Evolutionary conservation across 495 filamentous ascomycete genomes (phyloP).

Genomic region (Penicillium cinerascens): DNA sequence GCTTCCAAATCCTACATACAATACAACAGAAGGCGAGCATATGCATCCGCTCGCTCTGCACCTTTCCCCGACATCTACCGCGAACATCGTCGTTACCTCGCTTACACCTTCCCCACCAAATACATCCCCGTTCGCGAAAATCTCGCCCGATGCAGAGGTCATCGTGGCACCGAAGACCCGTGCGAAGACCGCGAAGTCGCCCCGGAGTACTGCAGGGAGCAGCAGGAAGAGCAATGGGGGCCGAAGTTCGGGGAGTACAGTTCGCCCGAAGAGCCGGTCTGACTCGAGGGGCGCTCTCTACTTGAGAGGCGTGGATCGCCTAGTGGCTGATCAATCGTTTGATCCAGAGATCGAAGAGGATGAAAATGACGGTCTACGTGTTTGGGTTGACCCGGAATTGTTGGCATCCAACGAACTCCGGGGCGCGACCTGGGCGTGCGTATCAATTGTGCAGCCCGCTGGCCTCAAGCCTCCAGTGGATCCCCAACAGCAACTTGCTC

Average conservation of each 20-base stretch:
- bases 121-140: constrained; percentile 79
- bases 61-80: constrained; percentile 91
- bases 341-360: constrained; percentile 53
- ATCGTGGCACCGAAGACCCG: constrained; percentile 90
- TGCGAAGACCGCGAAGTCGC: constrained; percentile 53
- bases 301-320: constrained; percentile 71
- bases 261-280: constrained; percentile 55
- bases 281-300: constrained; percentile 64
- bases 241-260: constrained; percentile 67
- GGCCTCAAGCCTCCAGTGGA: constrained; percentile 73
- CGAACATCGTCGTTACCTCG: constrained; percentile 81
- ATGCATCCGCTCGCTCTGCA: constrained; percentile 85
- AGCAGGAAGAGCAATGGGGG: constrained; percentile 68
- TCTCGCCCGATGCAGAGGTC: constrained; percentile 89
- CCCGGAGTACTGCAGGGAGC: constrained; percentile 64
- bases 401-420: constrained; percentile 64
- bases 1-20: constrained; percentile 76
- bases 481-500: constrained; percentile 64
- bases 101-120: constrained; percentile 67
- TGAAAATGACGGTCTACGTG: constrained; percentile 59
- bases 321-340: constrained; percentile 66
- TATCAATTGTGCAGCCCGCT: constrained; percentile 76
- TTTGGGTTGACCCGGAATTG: constrained; percentile 81
- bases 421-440: constrained; percentile 66
- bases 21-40: constrained; percentile 42